These are phyloP conservation scores for Colletotrichum brevisporum DNA, from an alignment of 2,329 filamentous ascomycete genomes.

Conservation along the genomic window DNA sequence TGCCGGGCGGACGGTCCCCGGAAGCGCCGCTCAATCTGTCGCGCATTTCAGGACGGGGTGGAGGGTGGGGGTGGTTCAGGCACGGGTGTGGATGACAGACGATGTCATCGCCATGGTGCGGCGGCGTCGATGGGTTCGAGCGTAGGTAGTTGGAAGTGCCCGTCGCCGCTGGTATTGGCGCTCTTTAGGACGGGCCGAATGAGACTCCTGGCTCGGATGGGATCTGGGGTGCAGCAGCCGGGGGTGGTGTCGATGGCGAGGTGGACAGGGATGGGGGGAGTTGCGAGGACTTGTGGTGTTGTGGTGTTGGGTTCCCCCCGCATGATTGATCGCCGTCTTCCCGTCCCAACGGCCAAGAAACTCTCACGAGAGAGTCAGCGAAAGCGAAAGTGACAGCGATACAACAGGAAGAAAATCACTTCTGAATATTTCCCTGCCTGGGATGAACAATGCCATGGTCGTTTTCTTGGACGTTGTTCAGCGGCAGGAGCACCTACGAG, in stretches of 20 bases:
- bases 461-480: constrained; percentile 7
- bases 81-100: constrained; percentile 23
- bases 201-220: background rate
- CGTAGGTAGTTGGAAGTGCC: background rate
- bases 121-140: constrained; percentile 5
- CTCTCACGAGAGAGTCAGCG: background rate
- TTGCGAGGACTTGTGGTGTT: constrained; percentile 2
- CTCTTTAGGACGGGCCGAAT: constrained; percentile 34
- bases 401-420: background rate
- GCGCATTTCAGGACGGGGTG: constrained; percentile 3
- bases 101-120: constrained; percentile 35
- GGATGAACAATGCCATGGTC: background rate
- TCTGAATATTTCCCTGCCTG: background rate
- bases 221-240: constrained; percentile 16
- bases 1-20: background rate
- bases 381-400: background rate
- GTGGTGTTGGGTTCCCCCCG: constrained; percentile 17
- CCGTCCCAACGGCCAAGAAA: background rate
- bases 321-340: constrained; percentile 23
- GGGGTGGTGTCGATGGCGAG: background rate
- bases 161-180: constrained; percentile 20
- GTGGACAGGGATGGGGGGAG: constrained; percentile 8
- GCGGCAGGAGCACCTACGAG: background rate
- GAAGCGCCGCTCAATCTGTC: constrained; percentile 33
- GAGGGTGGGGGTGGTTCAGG: background rate